Evolutionary conservation across 2,329 filamentous ascomycete genomes (phyloP), one percentile per base, ranked within the genome.

Genomic region (Verticillium nubilum): DNA sequence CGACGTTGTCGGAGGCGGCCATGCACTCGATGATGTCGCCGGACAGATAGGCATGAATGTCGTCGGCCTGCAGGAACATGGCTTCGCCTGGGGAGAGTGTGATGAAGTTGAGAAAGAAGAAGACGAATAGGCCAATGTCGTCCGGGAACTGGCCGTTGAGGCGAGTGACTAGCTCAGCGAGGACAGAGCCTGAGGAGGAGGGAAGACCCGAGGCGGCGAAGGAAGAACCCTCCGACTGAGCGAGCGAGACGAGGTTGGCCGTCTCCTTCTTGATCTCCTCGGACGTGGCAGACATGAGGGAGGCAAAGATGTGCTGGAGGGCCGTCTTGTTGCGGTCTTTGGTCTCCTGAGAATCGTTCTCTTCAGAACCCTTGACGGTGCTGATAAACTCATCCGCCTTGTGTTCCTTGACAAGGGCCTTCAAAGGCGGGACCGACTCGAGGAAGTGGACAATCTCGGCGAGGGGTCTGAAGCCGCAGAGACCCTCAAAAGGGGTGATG

Each of bases 1-100:
- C 93, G 35, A 99, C 95, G 66, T 99, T 99, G 82, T 99, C 95
- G n/a, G 91, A 96, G 9, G 92, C 89, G 0, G 95, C 95, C 95
- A 99, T 99, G 80, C 95, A 99, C 76, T 99, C 95, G 72, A 99
- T 92, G 67, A 99, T 97, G 70, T 99, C 94, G 61, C 91, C 91
- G 2, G 88, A 91, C 52, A 96, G 77, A 74, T 99, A 99, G 55
- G 95, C 95, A 73, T 99, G 95, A 68, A 98, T 98, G 70, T 98
- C 95, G 70, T 99, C 94, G 6, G 95, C 95, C 68, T 92, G 91
- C 35, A 99, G 82, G 77, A 98, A 99, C 80, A 99, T 90, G 9
- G 94, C 95, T 76, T 99, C 94, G 57, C 95, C 95, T 1, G 93
- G 86, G 56, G 89, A 79, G 15, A 99, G 85, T 66, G 88, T 90